Evolutionary conservation across 2,329 filamentous ascomycete species (phyloP).

Genomic region (Epichloe hybrida): DNA sequence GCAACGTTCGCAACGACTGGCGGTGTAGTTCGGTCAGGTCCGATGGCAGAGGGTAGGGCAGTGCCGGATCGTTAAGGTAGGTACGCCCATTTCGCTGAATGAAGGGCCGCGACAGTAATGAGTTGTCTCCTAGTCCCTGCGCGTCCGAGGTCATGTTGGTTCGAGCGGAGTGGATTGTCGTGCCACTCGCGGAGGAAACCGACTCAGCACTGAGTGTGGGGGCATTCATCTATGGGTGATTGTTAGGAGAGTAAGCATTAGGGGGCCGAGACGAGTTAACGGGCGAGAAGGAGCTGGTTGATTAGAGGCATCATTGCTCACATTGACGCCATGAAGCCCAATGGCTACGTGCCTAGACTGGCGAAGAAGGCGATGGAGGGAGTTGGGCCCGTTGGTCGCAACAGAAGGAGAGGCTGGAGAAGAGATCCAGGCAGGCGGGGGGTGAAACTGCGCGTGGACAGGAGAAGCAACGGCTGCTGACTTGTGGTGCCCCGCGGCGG

Average conservation of each 20-base stretch:
- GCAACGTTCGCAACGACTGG: conserved; percentile 70
- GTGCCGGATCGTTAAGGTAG: conserved; percentile 60
- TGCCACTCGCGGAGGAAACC: conserved; percentile 32
- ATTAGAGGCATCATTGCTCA: conserved; percentile 2
- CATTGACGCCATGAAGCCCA: conserved; percentile 6
- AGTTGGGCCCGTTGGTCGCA: conserved; percentile 1
- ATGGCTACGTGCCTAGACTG: conserved; percentile 3
- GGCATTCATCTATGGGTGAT: conserved; percentile 21
- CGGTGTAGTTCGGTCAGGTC: conserved; percentile 80
- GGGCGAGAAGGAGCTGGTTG: not conserved
- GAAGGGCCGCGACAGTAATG: conserved; percentile 38
- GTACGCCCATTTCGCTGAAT: conserved; percentile 65
- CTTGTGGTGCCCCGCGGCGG: conserved; percentile 13
- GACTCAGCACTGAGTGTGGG: conserved; percentile 29
- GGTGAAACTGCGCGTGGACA: not conserved
- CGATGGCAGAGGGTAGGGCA: conserved; percentile 74
- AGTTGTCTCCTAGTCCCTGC: conserved; percentile 28
- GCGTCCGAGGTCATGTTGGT: conserved; percentile 37
- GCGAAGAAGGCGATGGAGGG: not conserved
- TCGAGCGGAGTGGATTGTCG: conserved; percentile 27
- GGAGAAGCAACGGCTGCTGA: conserved; percentile 3
- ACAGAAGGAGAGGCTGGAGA: not conserved
- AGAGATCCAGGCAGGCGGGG: not conserved
- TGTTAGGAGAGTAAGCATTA: conserved; percentile 4
- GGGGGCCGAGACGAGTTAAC: not conserved